Percentiles rank a stretch among this genome's conserved stretches.
Conservation (phyloP, 257 asterid genomes). For the Rubia yunnanensis region DNA sequence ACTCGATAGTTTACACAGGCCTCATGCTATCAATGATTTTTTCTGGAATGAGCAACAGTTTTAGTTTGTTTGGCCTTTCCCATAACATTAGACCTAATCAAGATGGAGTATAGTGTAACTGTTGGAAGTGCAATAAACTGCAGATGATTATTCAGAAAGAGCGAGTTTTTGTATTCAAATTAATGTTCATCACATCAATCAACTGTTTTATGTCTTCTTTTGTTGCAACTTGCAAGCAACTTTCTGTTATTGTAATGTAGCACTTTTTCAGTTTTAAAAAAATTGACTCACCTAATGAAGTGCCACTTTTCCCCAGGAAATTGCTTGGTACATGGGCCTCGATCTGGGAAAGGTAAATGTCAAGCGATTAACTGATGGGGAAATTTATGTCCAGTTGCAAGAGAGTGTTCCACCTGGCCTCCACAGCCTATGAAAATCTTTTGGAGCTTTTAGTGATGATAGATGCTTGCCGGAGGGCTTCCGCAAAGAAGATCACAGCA, state of each 20-base stretch:
- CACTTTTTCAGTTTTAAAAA: background rate
- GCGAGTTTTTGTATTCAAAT: background rate
- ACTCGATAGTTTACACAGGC: no score
- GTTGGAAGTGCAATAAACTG: background rate
- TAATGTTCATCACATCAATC: background rate
- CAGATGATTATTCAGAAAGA: background rate
- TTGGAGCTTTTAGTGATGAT: constrained; percentile 91
- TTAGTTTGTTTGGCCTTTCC: background rate
- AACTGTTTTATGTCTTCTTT: background rate
- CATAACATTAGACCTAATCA: background rate
- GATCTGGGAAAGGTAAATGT: constrained; percentile 52
- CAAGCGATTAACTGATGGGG: constrained; percentile 91
- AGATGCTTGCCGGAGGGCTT: constrained; percentile 95
- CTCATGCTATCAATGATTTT: no score
- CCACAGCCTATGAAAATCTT: constrained; percentile 84
- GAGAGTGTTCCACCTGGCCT: constrained; percentile 93
- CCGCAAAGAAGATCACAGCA: constrained; percentile 79
- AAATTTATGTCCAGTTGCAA: constrained; percentile 84
- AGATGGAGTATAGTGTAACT: background rate
- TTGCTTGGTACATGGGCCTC: constrained; percentile 92
- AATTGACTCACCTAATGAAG: constrained; percentile 6
- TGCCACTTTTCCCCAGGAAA: constrained; percentile 43
- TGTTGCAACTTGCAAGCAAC: background rate
- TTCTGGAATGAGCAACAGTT: background rate
- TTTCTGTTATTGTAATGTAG: background rate